Base-by-base conservation (phyloP, 2,329 filamentous ascomycete genomes). In the Aaosphaeria arxii region DNA sequence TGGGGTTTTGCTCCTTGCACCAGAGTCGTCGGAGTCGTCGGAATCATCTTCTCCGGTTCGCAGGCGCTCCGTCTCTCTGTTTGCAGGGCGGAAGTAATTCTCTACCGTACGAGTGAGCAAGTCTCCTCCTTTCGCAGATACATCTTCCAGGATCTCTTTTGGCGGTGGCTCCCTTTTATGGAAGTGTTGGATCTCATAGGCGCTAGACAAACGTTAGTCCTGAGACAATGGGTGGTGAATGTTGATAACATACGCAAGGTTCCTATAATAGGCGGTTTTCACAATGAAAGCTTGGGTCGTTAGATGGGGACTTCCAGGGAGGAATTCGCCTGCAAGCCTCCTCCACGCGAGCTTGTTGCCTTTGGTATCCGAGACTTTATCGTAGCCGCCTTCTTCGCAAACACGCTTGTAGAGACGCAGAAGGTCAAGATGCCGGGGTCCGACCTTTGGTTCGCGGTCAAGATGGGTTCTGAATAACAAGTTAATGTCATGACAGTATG, bases 221-320 rank as follows among this genome's bases (percentile, higher is more conserved):
- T 9, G 7, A 36, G 7, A 36, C 7, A 36, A 9, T n/a, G 33
- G 33, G 33, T 36, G 33, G 33, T 30, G 43, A 28, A 42, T 35
- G 36, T 7, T 5, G 36, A 42, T 24, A 40, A 51, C 76, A 49
- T 66, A 79, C 75, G 87, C 87, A 40, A 96, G 80, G 61, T 92
- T 90, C 70, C 90, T 91, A 76, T 95, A 95, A 74, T 94, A 96
- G 53, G 88, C 85, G 47, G 88, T 87, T 74, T 96, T 96, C 47
- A 95, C 76, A 50, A 87, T 82, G 72, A 95, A 95, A 11, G 89
- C 90, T 50, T 90, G 84, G n/a, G 89, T 89, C 5, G 89, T 81
- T 51, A 89, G 84, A 64, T 92, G 91, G 61, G 81, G 79, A 47
- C 84, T 85, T 63, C 84, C 84, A 54, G 91, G 82, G 43, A 88